Conservation (phyloP, 2,329 filamentous ascomycete species). For the Cladosporium colombiae region DNA sequence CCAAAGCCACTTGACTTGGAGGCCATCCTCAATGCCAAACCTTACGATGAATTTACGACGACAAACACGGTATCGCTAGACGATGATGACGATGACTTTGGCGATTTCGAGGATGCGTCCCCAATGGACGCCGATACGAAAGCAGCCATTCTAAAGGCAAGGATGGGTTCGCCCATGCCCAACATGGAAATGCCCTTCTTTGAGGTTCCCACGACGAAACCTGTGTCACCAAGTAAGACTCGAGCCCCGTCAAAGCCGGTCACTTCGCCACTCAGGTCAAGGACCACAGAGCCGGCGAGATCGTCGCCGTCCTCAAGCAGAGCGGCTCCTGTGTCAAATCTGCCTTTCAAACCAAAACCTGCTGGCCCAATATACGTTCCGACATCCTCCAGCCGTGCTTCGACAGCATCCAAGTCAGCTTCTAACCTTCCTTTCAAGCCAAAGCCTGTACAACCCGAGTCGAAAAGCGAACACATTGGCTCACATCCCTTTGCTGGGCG, state of each 20-base stretch:
- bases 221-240: neutral
- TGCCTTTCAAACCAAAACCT: conserved; percentile 17
- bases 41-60: conserved; percentile 19
- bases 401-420: neutral
- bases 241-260: neutral
- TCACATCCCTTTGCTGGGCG: conserved; percentile 37
- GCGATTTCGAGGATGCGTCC: conserved; percentile 52
- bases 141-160: conserved; percentile 14
- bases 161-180: conserved; percentile 14
- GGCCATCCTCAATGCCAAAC: conserved; percentile 34
- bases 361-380: neutral
- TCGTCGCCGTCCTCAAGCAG: neutral
- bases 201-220: neutral
- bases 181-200: conserved; percentile 18
- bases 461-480: conserved; percentile 21
- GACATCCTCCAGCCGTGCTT: neutral
- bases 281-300: neutral
- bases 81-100: conserved; percentile 54
- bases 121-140: conserved; percentile 9
- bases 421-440: conserved; percentile 26
- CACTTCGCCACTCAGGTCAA: neutral
- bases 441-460: conserved; percentile 10
- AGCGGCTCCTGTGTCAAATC: neutral
- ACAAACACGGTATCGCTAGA: conserved; percentile 34
- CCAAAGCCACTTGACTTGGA: conserved; percentile 35